Evolutionary conservation across 129 eudicot genomes (phyloP).

Genomic region (Lonicera japonica): DNA sequence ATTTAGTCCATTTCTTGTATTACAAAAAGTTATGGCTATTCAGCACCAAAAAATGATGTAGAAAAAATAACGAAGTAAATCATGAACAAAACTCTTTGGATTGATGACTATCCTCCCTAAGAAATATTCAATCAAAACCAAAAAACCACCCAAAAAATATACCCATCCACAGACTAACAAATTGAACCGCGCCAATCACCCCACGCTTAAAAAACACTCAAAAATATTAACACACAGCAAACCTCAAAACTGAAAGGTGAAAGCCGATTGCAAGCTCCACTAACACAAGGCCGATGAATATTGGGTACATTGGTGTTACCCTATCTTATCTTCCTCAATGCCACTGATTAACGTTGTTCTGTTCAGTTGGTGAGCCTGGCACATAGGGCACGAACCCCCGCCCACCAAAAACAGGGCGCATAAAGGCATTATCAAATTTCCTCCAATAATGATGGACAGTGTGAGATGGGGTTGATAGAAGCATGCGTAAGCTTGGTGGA

Average conservation of each 20-base stretch:
- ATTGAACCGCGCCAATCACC: not conserved
- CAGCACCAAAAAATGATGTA: not conserved
- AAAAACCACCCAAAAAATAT: not conserved
- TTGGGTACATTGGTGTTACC: not conserved
- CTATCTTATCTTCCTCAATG: slow-evolving; percentile 19
- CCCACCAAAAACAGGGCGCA: slow-evolving; percentile 99
- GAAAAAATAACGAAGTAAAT: not conserved
- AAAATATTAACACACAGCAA: not conserved
- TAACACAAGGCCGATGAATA: not conserved
- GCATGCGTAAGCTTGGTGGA: slow-evolving; percentile 68
- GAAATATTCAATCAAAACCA: slow-evolving; percentile 4
- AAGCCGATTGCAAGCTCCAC: not conserved
- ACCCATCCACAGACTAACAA: not conserved
- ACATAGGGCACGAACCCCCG: slow-evolving; percentile 86
- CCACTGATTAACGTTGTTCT: slow-evolving; percentile 19
- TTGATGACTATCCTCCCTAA: not conserved
- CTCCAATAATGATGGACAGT: slow-evolving; percentile 88
- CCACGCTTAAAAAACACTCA: not conserved
- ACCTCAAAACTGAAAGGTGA: not conserved
- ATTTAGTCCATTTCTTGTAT: no score
- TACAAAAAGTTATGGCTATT: not conserved
- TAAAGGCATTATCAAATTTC: slow-evolving; percentile 77
- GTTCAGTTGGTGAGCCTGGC: slow-evolving; percentile 84
- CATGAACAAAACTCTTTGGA: slow-evolving; percentile 7
- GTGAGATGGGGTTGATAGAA: slow-evolving; percentile 54